Evolutionary conservation across 192 early-diverging fungal genomes (phyloP).

Genomic region (Umbelopsis isabellina): DNA sequence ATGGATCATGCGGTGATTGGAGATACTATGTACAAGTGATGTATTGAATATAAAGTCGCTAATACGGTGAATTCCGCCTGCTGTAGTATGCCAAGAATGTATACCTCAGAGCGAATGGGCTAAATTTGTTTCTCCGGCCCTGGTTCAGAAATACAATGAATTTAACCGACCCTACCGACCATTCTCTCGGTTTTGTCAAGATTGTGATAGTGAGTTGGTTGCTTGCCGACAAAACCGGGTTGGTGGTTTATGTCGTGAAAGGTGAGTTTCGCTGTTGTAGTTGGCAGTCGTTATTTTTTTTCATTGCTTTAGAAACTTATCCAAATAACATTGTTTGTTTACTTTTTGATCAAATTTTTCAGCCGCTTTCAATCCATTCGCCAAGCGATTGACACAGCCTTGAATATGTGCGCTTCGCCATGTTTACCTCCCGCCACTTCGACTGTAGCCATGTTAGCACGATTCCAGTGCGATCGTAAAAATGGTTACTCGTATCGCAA

Average conservation of each 20-base stretch:
- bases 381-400: neutral
- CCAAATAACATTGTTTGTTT: too few relatives aligned
- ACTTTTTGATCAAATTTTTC: neutral
- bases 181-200: conserved; percentile 13
- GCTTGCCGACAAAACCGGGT: neutral
- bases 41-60: neutral
- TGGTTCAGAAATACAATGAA: neutral
- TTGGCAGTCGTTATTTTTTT: too few relatives aligned
- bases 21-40: neutral
- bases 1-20: too few relatives aligned
- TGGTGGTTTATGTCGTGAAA: conserved; percentile 3
- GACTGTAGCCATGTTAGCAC: neutral
- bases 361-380: conserved; percentile 12
- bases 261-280: neutral
- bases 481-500: conserved; percentile 6
- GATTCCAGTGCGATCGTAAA: conserved; percentile 6
- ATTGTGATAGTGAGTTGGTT: neutral
- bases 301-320: too few relatives aligned
- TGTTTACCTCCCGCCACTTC: neutral
- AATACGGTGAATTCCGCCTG: neutral
- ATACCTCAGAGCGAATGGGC: conserved; percentile 21
- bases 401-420: conserved; percentile 2
- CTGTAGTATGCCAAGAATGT: conserved; percentile 18
- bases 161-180: conserved; percentile 11
- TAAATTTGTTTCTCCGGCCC: conserved; percentile 13